A percentile compares a stretch with the other conserved stretches of the same genome.
Evolutionary conservation across 2,329 filamentous ascomycete genomes (phyloP).

Genomic region (Phialocephala sp.): DNA sequence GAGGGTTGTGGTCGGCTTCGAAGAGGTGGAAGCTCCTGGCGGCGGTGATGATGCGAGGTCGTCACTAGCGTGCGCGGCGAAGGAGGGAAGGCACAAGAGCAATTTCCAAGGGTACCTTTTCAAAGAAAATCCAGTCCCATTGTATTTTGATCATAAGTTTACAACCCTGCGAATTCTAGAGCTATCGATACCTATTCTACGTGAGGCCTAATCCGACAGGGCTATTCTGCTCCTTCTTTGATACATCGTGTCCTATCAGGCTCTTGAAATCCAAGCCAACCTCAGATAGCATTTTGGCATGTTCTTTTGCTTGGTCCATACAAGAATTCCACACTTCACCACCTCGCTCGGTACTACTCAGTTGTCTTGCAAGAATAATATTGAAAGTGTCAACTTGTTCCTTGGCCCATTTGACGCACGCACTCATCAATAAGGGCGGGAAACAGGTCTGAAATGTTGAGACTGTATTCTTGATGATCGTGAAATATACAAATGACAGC

Average conservation of each 20-base stretch:
- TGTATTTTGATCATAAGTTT: not conserved
- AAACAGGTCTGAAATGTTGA: constrained; percentile 88
- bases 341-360: constrained; percentile 83
- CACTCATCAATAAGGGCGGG: constrained; percentile 84
- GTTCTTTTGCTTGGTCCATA: constrained; percentile 79
- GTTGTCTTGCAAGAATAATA: constrained; percentile 76
- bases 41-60: constrained; percentile 3
- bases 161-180: not conserved
- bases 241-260: constrained; percentile 69
- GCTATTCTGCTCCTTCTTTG: constrained; percentile 22
- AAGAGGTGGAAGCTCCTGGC: constrained; percentile 8
- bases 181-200: constrained; percentile 15
- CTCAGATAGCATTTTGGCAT: constrained; percentile 79
- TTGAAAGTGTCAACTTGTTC: constrained; percentile 93
- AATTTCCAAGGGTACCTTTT: not conserved
- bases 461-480: constrained; percentile 90
- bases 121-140: not conserved
- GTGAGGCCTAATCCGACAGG: constrained; percentile 49
- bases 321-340: constrained; percentile 82
- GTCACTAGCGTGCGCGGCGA: not conserved
- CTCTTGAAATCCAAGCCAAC: constrained; percentile 91
- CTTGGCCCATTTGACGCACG: constrained; percentile 98
- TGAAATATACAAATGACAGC: constrained; percentile 94
- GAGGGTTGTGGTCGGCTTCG: constrained; percentile 21
- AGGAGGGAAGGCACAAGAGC: constrained; percentile 8